Evolutionary conservation across 1,284 basidiomycete genomes (phyloP), one percentile per base, ranked within the genome.

Genomic region (Lentinus polychrous): DNA sequence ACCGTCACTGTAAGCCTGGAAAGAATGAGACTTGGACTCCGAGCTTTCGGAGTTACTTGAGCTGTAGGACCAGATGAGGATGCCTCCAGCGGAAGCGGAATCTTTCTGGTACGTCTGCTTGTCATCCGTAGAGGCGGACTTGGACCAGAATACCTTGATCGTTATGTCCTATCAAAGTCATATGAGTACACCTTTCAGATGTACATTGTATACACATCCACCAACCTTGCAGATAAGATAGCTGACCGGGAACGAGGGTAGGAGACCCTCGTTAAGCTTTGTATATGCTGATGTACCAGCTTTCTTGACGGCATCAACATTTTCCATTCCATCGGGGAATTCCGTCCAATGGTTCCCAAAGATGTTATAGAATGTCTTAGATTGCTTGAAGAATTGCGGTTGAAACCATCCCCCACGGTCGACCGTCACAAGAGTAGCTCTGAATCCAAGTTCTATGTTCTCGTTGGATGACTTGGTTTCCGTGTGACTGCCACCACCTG

Each of bases 351-450:
- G n/a, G 20, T 27, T 23, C 4, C 38, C 36, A 15, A 22, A 15
- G 24, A 38, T 39, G 35, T 38, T 18, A 17, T 38, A 39, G 45
- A 39, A 46, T 12, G 35, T n/a, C 3, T 23, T 3, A 7, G 45
- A 46, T 32, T 46, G 22, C 31, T 46, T 38, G 22, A 39, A 46
- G 36, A 46, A 46, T 35, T 46, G 45, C 11, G 45, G 37, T 20
- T 36, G 45, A 23, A 46, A 46, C 45, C 45, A 46, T 14, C 45
- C 45, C 8, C 35, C 45, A 23, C 45, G 45, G 20, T 40, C 45
- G 11, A 46, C 45, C 11, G 45, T 40, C 4, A 46, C 45, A 10
- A 46, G 20, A 14, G 45, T 46, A 12, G 45, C 34, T 11, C 45
- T 34, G 31, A 46, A 46, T 14, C 45, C 45, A n/a, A 46, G 11